Evolutionary conservation across 805 yeast genomes (phyloP), one percentile per base, ranked within the genome.

Genomic region (Grigorovia yakushimaensis): DNA sequence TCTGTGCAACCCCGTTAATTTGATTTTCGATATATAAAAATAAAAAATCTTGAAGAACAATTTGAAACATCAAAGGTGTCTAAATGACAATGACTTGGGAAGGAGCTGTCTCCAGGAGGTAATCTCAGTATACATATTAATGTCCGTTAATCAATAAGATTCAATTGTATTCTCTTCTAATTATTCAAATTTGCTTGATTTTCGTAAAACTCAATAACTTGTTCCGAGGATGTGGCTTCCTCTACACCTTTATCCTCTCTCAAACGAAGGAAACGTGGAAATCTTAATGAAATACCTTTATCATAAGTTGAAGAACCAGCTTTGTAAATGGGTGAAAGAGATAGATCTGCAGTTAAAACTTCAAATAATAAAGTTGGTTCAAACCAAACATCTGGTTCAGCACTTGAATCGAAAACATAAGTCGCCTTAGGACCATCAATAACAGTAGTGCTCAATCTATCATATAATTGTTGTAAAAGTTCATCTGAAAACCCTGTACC

Each of bases 401-500:
- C 86, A 54, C 77, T 78, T 0, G 84, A 66, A 59, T 84, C 93
- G 60, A 77, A 87, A 1, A 81, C 73, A 52, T 77, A 78, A 47
- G 81, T 84, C 0, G 84, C 72, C 54, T 80, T 83, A 2, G 95
- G 84, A n/a, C 62, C 68, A 0, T 68, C 59, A 13, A 79, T 74
- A 46, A 80, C 93, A 0, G 88, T 79, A 2, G 86, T 82, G 39
- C 81, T 78, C 49, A 93, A 72, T 43, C 71, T 71, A 22, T 73
- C 76, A 56, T 81, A 72, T 30, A 93, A 63, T 23, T 66, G 67
- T 35, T 78, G 78, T 48, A 93, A 72, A 58, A 81, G 76, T 53
- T 83, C 97, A 54, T 93, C 98, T 39, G 88, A 78, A 60, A 93
- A 93, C 0, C 98, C 98, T 0, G 98, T 93, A 43, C 98, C 98